Conservation (phyloP, 1,139 yeast species). For the Keqinozyma sinolaborantium region DNA sequence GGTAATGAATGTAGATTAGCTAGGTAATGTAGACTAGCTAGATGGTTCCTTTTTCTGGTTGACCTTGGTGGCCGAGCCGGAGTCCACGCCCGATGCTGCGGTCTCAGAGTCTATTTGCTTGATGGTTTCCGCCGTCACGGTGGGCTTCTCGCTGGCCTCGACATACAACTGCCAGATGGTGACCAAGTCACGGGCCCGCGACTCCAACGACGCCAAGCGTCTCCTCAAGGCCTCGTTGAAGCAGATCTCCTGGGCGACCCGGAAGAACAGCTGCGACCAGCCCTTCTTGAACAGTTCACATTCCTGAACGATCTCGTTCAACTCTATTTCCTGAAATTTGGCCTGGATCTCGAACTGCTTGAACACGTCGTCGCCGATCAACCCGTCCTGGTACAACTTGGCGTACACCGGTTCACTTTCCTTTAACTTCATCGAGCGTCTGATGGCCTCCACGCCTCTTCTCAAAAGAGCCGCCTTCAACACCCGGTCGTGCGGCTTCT, state of each 20-base stretch:
- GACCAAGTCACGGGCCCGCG: constrained; percentile 45
- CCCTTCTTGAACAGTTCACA: constrained; percentile 72
- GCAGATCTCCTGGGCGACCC: constrained; percentile 83
- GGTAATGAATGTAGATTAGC: too few species aligned
- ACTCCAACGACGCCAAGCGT: constrained; percentile 65
- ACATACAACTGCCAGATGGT: constrained; percentile 47
- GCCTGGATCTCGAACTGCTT: constrained; percentile 76
- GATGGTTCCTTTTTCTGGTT: not conserved
- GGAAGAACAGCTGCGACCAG: constrained; percentile 77
- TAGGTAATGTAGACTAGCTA: too few species aligned
- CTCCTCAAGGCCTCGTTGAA: constrained; percentile 88
- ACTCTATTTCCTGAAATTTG: constrained; percentile 76
- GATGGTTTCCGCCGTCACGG: constrained; percentile 2
- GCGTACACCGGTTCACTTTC: constrained; percentile 68
- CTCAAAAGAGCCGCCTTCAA: constrained; percentile 80
- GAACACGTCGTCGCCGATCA: constrained; percentile 85
- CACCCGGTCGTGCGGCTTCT: constrained; percentile 74
- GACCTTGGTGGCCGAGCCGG: not conserved
- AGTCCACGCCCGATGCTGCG: constrained; percentile 2
- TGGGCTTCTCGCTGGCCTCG: constrained; percentile 15
- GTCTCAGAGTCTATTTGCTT: constrained; percentile 1
- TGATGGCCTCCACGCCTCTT: constrained; percentile 70
- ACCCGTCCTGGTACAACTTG: constrained; percentile 77
- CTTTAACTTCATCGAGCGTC: constrained; percentile 67
- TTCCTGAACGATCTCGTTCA: constrained; percentile 74